Conservation (phyloP, 2,329 filamentous ascomycete species). For the Talaromyces sp. region DNA sequence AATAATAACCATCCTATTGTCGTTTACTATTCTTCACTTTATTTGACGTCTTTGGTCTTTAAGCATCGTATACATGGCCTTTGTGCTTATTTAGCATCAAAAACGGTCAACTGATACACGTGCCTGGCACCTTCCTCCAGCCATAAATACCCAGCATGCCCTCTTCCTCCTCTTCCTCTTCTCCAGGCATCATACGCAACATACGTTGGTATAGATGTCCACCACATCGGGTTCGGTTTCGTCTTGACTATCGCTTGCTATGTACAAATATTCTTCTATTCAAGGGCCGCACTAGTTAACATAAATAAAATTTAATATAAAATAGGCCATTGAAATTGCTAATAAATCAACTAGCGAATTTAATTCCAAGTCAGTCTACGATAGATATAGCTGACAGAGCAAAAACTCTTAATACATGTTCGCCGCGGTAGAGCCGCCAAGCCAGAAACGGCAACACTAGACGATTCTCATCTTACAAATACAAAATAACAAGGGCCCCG, state of each 20-base stretch:
- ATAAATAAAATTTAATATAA: conserved; percentile 11
- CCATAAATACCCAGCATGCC: not conserved
- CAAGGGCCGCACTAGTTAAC: no score
- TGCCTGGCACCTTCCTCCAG: not conserved
- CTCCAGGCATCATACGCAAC: no score
- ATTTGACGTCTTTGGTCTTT: not conserved
- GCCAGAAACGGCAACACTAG: not conserved
- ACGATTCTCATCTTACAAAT: not conserved
- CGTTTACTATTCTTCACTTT: not conserved
- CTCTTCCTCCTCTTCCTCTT: not conserved
- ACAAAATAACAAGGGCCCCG: not conserved
- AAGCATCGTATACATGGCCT: no score
- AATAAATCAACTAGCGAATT: no score
- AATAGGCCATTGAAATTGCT: no score
- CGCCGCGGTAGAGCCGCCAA: not conserved
- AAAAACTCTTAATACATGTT: not conserved
- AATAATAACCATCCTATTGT: not conserved
- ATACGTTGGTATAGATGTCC: no score
- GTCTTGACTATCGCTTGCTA: no score
- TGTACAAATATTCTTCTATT: no score
- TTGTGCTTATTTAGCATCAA: not conserved
- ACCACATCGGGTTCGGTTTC: no score
- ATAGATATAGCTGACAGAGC: no score
- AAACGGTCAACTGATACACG: not conserved
- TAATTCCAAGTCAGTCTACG: no score